These are phyloP conservation scores for Sporisorium sorghi DNA, from an alignment of 1,284 basidiomycete species.

Conservation along the genomic window DNA sequence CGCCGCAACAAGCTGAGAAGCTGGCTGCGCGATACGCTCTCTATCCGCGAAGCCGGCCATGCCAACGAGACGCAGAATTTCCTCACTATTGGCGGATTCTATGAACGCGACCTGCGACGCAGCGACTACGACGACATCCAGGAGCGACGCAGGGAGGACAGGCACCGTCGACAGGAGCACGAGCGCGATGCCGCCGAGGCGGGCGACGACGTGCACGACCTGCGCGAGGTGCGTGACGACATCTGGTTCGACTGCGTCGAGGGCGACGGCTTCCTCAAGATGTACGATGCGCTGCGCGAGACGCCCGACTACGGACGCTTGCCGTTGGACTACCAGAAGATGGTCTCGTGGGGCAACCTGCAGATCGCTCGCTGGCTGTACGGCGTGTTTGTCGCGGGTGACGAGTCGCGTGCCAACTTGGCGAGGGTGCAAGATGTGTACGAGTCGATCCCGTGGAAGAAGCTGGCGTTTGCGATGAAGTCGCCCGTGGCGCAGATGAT, in stretches of 20 bases:
- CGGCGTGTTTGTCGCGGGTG: constrained; percentile 62
- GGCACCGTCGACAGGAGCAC: constrained; percentile 57
- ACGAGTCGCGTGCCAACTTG: constrained; percentile 63
- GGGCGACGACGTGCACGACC: constrained; percentile 62
- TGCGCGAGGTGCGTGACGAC: constrained; percentile 59
- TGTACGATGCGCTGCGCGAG: constrained; percentile 56
- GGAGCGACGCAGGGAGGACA: constrained; percentile 56
- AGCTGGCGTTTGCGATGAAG: constrained; percentile 62
- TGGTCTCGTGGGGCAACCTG: constrained; percentile 64
- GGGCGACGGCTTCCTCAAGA: constrained; percentile 64
- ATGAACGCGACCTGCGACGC: constrained; percentile 52
- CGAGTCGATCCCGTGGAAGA: constrained; percentile 64
- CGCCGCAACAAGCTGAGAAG: constrained; percentile 62
- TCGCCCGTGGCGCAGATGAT: constrained; percentile 59
- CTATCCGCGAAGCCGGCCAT: constrained; percentile 61
- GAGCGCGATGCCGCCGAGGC: constrained; percentile 59
- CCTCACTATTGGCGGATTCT: constrained; percentile 59
- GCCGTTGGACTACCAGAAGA: constrained; percentile 62
- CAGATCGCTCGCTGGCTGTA: constrained; percentile 63
- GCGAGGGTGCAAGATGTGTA: constrained; percentile 56
- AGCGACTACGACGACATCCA: constrained; percentile 57
- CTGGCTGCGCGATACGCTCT: constrained; percentile 66
- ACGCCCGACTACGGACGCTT: constrained; percentile 53
- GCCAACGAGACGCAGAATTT: constrained; percentile 61
- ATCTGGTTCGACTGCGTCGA: constrained; percentile 66